Percentiles rank a stretch among this genome's conserved stretches.
Conservation (phyloP, 257 asterid genomes). For the Linderniella brevidens region DNA sequence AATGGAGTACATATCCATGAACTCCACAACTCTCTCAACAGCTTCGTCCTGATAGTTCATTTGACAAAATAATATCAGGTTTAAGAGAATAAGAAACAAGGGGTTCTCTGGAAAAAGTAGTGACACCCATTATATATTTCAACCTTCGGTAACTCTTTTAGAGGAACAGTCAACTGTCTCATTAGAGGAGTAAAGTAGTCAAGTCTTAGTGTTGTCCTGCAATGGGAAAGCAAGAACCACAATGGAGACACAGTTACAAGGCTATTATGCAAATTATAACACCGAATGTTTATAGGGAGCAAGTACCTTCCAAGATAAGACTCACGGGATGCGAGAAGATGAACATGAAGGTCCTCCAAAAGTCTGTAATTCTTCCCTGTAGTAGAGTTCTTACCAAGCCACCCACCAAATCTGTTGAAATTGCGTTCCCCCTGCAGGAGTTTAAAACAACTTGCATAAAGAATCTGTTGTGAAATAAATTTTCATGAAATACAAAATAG, state of each 20-base stretch:
- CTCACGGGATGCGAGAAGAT: slow-evolving; percentile 80
- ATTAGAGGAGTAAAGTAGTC: slow-evolving; percentile 58
- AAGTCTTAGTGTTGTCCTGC: slow-evolving; percentile 66
- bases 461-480: neutral
- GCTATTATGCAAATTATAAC: neutral
- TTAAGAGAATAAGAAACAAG: neutral
- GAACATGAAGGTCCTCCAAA: slow-evolving; percentile 85
- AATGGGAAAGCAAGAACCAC: slow-evolving; percentile 8
- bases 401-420: slow-evolving; percentile 92
- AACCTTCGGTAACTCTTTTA: slow-evolving; percentile 59
- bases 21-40: slow-evolving; percentile 62
- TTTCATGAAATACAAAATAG: neutral
- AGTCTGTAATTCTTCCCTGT: slow-evolving; percentile 73
- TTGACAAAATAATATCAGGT: slow-evolving; percentile 11
- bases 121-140: slow-evolving; percentile 2
- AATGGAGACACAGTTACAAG: slow-evolving; percentile 1
- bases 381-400: slow-evolving; percentile 97
- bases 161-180: slow-evolving; percentile 68
- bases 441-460: neutral
- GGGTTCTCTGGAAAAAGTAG: neutral
- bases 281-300: neutral
- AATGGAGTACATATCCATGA: slow-evolving; percentile 82
- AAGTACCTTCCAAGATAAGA: slow-evolving; percentile 70
- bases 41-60: slow-evolving; percentile 67
- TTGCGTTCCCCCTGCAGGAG: slow-evolving; percentile 78